Percentiles rank a stretch among this genome's conserved stretches.
Evolutionary conservation across 139 green algal species (phyloP).

Genomic region (Chlorella sp.): DNA sequence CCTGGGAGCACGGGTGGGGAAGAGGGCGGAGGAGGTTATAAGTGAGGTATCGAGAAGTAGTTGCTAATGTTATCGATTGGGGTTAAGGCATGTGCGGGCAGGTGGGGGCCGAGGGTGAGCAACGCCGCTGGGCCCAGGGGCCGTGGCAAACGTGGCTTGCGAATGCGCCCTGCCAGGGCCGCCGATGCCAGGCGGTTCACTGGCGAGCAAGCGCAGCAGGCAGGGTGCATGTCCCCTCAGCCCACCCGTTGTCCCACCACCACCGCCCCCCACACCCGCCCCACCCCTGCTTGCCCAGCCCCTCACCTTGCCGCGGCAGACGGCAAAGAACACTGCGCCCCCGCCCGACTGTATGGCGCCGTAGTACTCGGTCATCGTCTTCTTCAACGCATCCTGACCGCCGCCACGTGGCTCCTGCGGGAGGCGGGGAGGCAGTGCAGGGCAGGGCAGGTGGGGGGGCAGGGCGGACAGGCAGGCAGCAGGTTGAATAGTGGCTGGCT

Average conservation of each 20-base stretch:
- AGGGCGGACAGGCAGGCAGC: not conserved
- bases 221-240: not conserved
- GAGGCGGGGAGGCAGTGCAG: not conserved
- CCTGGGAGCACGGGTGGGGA: slow-evolving; percentile 58
- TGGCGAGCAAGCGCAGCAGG: not conserved
- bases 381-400: slow-evolving; percentile 72
- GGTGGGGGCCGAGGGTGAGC: not conserved
- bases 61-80: not conserved
- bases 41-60: no score
- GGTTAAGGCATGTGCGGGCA: not conserved
- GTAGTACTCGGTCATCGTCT: slow-evolving; percentile 80
- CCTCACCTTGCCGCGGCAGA: slow-evolving; percentile 94
- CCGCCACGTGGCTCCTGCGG: slow-evolving; percentile 72
- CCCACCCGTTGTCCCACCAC: not conserved
- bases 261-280: not conserved
- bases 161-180: no score
- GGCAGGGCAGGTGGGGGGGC: no score
- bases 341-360: slow-evolving; percentile 57
- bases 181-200: no score
- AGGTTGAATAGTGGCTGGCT: not conserved
- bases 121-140: not conserved
- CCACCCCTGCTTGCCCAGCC: no score
- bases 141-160: no score
- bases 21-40: no score
- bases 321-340: slow-evolving; percentile 89